Conservation (phyloP, 108 stramenopile species). For the Discostella stelligeroides region DNA sequence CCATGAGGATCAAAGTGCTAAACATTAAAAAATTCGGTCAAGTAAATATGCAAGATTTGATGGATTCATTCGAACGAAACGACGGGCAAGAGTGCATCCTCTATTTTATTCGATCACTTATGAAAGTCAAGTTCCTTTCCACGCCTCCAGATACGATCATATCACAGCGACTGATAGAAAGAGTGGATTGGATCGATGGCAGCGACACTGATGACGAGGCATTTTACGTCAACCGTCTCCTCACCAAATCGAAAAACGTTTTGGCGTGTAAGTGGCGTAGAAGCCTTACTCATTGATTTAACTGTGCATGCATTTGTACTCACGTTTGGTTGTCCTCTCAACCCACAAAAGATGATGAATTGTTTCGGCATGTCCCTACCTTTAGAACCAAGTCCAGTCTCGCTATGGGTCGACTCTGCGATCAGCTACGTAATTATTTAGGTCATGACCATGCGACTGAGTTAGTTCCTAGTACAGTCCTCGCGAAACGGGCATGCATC, state of each 20-base stretch:
- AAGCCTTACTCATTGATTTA: background rate
- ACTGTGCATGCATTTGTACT: background rate
- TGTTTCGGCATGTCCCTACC: constrained; percentile 16
- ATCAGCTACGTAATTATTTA: background rate
- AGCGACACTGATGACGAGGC: background rate
- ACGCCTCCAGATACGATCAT: constrained; percentile 32
- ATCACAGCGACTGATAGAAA: constrained; percentile 22
- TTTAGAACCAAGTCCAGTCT: constrained; percentile 14
- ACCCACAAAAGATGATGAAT: constrained; percentile 22
- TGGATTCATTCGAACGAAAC: constrained; percentile 17
- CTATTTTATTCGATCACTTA: constrained; percentile 28
- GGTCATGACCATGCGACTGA: background rate
- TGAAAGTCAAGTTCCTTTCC: constrained; percentile 37
- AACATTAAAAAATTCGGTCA: constrained; percentile 5
- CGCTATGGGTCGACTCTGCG: constrained; percentile 4
- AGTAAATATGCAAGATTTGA: constrained; percentile 31
- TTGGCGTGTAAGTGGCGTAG: constrained; percentile 32
- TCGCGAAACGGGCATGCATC: constrained; percentile 4
- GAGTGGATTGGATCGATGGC: background rate
- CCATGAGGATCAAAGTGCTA: constrained; percentile 28
- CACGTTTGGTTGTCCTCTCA: background rate
- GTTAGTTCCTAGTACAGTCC: background rate
- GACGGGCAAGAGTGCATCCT: constrained; percentile 26
- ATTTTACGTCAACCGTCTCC: constrained; percentile 5
- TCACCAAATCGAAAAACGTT: constrained; percentile 21